Evolutionary conservation across 225 moss, liverwort and hornwort species (phyloP).

Genomic region (Bryoerythrophyllum caledonicum): DNA sequence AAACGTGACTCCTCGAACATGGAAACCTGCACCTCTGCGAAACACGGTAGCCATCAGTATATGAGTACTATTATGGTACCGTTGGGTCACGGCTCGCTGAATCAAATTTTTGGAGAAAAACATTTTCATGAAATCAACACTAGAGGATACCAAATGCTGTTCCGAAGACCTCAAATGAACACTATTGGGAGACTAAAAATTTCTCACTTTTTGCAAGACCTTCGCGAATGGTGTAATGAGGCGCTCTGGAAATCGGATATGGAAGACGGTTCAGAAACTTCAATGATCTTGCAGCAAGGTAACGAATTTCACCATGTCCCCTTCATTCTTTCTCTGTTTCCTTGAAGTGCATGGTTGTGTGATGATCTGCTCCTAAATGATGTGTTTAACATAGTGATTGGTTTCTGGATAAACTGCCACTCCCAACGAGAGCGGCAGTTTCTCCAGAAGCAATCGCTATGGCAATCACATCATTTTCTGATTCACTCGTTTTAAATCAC

Average conservation of each 20-base stretch:
- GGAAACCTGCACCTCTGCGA: conserved; percentile 2
- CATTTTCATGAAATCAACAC: neutral
- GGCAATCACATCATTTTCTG: neutral
- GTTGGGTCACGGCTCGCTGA: neutral
- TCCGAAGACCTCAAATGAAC: conserved; percentile 7
- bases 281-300: neutral
- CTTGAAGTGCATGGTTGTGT: neutral
- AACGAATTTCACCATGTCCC: neutral
- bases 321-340: neutral
- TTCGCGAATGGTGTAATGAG: neutral
- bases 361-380: conserved; percentile 4
- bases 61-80: neutral
- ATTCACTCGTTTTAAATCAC: neutral
- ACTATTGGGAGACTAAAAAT: neutral
- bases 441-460: neutral
- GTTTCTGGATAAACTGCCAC: neutral
- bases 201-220: conserved; percentile 13
- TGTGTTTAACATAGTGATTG: neutral
- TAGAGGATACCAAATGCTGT: neutral
- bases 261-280: conserved; percentile 13
- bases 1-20: conserved; percentile 12
- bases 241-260: neutral
- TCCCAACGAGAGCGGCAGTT: neutral
- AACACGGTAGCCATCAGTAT: neutral
- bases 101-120: conserved; percentile 3